Percentiles rank a stretch among this genome's conserved stretches.
These are phyloP conservation scores for Tricholoma hemisulphureum DNA, from an alignment of 768 basidiomycete genomes.

Conservation along the genomic window DNA sequence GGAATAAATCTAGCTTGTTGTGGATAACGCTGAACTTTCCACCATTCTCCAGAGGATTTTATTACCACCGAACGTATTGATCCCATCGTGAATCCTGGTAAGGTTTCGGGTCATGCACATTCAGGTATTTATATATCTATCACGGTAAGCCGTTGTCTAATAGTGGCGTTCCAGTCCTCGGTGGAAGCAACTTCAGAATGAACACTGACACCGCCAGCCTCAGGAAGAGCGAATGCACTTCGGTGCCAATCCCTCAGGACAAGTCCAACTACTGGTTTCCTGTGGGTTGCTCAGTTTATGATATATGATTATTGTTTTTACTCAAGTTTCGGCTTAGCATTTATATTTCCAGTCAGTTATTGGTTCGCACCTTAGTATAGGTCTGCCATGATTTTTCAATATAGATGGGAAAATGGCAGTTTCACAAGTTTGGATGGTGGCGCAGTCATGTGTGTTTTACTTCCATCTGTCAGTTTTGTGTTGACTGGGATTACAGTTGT, in stretches of 20 bases:
- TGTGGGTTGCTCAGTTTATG: conserved; percentile 26
- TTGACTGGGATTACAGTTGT: conserved; percentile 25
- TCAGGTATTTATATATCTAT: conserved; percentile 29
- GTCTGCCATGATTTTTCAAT: not conserved
- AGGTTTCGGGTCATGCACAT: conserved; percentile 47
- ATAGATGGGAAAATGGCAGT: conserved; percentile 47
- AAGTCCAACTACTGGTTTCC: conserved; percentile 56
- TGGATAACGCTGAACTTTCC: not conserved
- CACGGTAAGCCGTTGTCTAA: too few species aligned
- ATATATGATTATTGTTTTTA: conserved; percentile 8
- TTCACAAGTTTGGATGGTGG: conserved; percentile 44
- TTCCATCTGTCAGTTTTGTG: not conserved
- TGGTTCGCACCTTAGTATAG: not conserved
- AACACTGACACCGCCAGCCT: conserved; percentile 39
- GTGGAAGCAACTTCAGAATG: conserved; percentile 52
- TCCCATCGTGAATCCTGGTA: conserved; percentile 48
- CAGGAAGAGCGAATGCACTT: conserved; percentile 48
- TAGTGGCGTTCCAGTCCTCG: conserved; percentile 36
- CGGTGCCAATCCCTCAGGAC: conserved; percentile 53
- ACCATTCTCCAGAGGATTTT: conserved; percentile 32
- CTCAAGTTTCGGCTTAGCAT: conserved; percentile 28
- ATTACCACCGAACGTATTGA: conserved; percentile 50
- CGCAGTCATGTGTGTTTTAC: conserved; percentile 43
- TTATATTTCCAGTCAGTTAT: conserved; percentile 49
- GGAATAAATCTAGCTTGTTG: conserved; percentile 10